phyloP scores from a whole-genome alignment of 495 filamentous ascomycete species.

The Sordaria brevicollis region DNA sequence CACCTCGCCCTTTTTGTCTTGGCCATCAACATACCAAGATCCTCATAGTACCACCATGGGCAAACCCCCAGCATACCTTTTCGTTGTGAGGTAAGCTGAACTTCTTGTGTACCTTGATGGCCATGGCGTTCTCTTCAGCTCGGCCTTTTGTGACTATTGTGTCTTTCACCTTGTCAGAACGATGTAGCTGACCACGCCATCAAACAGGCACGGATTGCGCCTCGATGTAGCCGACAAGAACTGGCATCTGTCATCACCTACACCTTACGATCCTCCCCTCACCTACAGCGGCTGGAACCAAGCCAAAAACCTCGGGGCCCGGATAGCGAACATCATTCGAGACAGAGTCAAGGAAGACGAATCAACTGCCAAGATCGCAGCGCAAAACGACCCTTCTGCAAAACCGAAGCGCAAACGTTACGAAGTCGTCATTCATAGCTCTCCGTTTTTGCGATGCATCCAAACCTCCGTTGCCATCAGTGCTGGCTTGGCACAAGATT shows the following conservation, averaged over 20 bases:
- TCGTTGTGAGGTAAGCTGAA: constrained; percentile 64
- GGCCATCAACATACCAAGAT: background rate
- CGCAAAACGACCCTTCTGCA: constrained; percentile 1
- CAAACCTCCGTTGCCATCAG: constrained; percentile 88
- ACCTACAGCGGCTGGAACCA: constrained; percentile 93
- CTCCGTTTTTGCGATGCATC: constrained; percentile 84
- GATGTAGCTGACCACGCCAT: background rate
- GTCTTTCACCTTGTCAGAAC: background rate
- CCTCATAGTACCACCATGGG: constrained; percentile 24
- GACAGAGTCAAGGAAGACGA: constrained; percentile 30
- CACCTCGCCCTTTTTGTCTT: background rate
- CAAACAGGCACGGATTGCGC: constrained; percentile 71
- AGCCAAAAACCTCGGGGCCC: constrained; percentile 62
- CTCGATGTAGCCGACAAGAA: constrained; percentile 87
- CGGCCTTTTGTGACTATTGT: background rate
- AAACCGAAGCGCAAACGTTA: constrained; percentile 47
- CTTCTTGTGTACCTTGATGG: background rate
- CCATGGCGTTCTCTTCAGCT: background rate
- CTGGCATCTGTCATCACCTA: constrained; percentile 92
- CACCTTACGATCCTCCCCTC: constrained; percentile 90
- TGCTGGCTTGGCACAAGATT: constrained; percentile 69
- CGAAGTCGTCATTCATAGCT: constrained; percentile 78
- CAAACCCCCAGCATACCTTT: constrained; percentile 44
- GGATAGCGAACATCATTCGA: constrained; percentile 66
- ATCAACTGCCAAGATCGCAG: constrained; percentile 16